These are phyloP conservation scores for Penicillium hesseltinei DNA, from an alignment of 2,329 filamentous ascomycete genomes.

Conservation along the genomic window DNA sequence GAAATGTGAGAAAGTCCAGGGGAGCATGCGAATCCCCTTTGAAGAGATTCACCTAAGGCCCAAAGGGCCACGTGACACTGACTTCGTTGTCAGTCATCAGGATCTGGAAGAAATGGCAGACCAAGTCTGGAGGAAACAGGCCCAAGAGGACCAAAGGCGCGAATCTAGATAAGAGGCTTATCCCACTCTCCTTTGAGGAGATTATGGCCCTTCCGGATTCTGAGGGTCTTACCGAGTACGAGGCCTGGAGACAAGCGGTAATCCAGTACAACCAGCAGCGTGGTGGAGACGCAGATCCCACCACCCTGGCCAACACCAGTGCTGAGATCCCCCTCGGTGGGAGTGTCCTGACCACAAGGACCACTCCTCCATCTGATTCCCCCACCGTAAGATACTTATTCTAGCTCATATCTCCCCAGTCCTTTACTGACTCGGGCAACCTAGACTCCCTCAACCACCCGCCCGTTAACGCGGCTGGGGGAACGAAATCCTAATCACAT, in stretches of 20 bases:
- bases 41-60: no score
- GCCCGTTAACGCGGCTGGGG: background rate
- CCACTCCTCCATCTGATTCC: background rate
- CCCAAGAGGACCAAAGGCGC: no score
- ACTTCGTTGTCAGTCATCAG: no score
- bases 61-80: no score
- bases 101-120: no score
- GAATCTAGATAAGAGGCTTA: no score
- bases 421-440: background rate
- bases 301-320: background rate
- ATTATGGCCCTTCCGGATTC: background rate
- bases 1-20: no score
- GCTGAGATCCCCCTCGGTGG: background rate
- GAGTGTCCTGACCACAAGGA: background rate
- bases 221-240: background rate
- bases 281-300: background rate
- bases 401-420: accelerated
- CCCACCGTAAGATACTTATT: background rate
- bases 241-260: background rate
- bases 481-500: background rate
- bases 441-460: background rate
- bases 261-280: background rate
- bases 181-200: background rate
- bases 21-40: no score
- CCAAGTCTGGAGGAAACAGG: no score